Conservation (phyloP, 768 basidiomycete genomes). For the Ramaria sp. region DNA sequence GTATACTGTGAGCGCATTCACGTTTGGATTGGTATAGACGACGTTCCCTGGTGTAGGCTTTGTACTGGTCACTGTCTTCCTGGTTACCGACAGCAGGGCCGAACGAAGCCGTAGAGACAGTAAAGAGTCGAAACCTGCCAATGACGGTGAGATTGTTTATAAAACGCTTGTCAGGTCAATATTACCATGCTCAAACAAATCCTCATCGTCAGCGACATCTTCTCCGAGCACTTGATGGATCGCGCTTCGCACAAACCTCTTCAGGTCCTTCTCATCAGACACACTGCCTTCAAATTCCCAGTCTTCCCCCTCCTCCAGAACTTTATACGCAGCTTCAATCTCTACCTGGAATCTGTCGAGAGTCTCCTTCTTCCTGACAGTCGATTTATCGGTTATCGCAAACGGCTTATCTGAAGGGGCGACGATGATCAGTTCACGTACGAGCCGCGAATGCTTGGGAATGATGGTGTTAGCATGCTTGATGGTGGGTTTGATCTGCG, state of each 20-base stretch:
- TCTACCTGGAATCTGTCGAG: not conserved
- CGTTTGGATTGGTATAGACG: too few relatives aligned
- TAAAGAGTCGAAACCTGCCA: too few relatives aligned
- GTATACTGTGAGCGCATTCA: too few relatives aligned
- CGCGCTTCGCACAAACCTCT: not conserved
- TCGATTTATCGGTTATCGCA: constrained; percentile 12
- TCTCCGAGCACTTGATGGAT: not conserved
- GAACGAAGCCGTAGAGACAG: too few relatives aligned
- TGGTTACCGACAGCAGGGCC: too few relatives aligned
- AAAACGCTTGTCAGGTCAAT: not conserved
- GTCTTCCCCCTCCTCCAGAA: not conserved
- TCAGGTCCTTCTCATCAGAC: not conserved
- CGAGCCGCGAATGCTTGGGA: constrained; percentile 19
- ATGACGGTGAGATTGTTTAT: not conserved
- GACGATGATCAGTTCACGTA: constrained; percentile 18
- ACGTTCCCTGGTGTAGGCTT: too few relatives aligned
- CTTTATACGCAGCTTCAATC: not conserved
- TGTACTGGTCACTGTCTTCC: too few relatives aligned
- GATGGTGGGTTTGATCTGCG: constrained; percentile 14
- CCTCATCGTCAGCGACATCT: not conserved
- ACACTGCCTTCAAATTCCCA: not conserved
- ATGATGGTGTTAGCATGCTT: constrained; percentile 16
- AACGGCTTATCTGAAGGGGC: constrained; percentile 15
- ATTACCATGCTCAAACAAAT: not conserved
- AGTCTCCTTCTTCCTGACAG: constrained; percentile 9